Conservation (phyloP, 2,329 filamentous ascomycete species). For the Aspergillus brasiliensis region DNA sequence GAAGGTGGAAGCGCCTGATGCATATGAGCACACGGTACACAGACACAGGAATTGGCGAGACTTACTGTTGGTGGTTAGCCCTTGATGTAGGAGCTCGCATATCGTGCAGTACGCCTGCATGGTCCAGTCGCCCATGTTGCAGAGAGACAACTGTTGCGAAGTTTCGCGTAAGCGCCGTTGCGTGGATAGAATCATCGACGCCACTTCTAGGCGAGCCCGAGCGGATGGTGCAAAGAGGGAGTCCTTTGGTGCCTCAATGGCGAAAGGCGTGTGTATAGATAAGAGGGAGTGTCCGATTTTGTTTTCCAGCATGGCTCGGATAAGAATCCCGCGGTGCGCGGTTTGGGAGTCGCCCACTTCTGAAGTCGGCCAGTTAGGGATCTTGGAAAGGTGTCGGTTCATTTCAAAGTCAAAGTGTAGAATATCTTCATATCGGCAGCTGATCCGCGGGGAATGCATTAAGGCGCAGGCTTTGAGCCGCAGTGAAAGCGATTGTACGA, state of each 20-base stretch:
- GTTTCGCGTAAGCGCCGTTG: slow-evolving; percentile 38
- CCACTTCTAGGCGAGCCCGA: slow-evolving; percentile 39
- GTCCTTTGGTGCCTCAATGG: slow-evolving; percentile 36
- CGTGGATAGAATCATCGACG: slow-evolving; percentile 40
- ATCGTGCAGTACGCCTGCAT: slow-evolving; percentile 41
- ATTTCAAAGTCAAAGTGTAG: slow-evolving; percentile 43
- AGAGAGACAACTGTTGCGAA: slow-evolving; percentile 36
- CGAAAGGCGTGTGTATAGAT: slow-evolving; percentile 44
- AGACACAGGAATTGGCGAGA: neutral
- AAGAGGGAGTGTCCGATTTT: slow-evolving; percentile 40
- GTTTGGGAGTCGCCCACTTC: slow-evolving; percentile 23
- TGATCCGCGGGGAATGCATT: slow-evolving; percentile 42
- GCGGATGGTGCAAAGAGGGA: slow-evolving; percentile 39
- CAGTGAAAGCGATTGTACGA: slow-evolving; percentile 34
- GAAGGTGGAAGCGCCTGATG: slow-evolving; percentile 16
- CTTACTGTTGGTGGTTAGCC: slow-evolving; percentile 28
- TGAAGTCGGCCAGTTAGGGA: slow-evolving; percentile 34
- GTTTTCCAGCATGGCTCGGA: slow-evolving; percentile 37
- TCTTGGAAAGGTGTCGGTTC: slow-evolving; percentile 34
- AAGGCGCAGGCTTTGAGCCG: slow-evolving; percentile 36
- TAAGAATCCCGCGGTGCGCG: slow-evolving; percentile 33
- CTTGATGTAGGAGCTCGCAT: slow-evolving; percentile 39
- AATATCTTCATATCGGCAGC: slow-evolving; percentile 44
- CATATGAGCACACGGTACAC: neutral
- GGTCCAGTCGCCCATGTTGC: slow-evolving; percentile 39